These are phyloP conservation scores for Cyberlindnera mississippiensis DNA, from an alignment of 805 yeast species.

Conservation along the genomic window DNA sequence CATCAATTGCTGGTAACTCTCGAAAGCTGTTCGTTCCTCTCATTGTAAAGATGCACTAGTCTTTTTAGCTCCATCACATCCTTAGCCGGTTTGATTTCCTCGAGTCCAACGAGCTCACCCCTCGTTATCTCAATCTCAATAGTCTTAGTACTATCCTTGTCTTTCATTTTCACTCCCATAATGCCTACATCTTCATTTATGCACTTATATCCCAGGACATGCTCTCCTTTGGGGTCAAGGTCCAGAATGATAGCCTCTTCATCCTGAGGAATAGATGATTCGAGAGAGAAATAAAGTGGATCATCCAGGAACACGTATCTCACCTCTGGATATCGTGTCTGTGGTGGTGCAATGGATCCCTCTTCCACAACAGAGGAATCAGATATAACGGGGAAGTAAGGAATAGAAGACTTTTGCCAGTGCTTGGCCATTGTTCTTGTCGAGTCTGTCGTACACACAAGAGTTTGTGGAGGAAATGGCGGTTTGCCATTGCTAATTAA, in stretches of 20 bases:
- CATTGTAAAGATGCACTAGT: slow-evolving; percentile 18
- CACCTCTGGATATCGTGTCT: slow-evolving; percentile 25
- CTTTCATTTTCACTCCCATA: slow-evolving; percentile 16
- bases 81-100: slow-evolving; percentile 11
- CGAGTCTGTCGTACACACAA: too few species aligned
- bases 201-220: slow-evolving; percentile 11
- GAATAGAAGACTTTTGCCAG: slow-evolving; percentile 23
- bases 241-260: slow-evolving; percentile 26
- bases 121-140: slow-evolving; percentile 24
- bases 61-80: slow-evolving; percentile 16
- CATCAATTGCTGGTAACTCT: slow-evolving; percentile 5
- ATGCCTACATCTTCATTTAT: slow-evolving; percentile 21
- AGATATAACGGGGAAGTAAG: slow-evolving; percentile 23
- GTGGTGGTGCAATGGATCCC: not conserved
- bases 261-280: slow-evolving; percentile 9
- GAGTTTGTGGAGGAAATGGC: too few species aligned
- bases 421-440: slow-evolving; percentile 8
- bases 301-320: slow-evolving; percentile 28
- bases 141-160: slow-evolving; percentile 24
- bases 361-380: slow-evolving; percentile 2
- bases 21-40: slow-evolving; percentile 21
- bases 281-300: slow-evolving; percentile 16
- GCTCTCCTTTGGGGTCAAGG: slow-evolving; percentile 20
- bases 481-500: too few species aligned
- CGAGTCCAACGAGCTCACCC: slow-evolving; percentile 11